Evolutionary conservation across 108 stramenopile genomes (phyloP).

Genomic region (Hondaea fermentalgiana): DNA sequence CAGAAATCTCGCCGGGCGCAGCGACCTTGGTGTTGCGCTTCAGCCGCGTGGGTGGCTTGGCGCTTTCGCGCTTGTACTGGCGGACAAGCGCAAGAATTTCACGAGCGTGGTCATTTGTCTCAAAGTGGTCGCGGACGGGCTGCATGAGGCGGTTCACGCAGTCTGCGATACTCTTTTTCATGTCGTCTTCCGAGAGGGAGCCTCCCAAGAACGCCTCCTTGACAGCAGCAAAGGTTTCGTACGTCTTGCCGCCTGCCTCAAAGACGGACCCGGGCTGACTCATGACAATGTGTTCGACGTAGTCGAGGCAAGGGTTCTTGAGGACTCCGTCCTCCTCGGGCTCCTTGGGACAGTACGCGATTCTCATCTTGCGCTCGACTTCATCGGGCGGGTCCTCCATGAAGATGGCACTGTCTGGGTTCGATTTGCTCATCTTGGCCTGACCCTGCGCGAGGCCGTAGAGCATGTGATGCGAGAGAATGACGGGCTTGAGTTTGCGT

Average conservation of each 20-base stretch:
- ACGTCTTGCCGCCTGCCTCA: slow-evolving; percentile 74
- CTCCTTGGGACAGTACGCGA: slow-evolving; percentile 76
- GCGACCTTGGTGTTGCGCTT: slow-evolving; percentile 32
- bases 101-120: slow-evolving; percentile 67
- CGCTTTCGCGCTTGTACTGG: slow-evolving; percentile 58
- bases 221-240: slow-evolving; percentile 63
- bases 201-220: slow-evolving; percentile 69
- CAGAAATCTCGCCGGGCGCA: slow-evolving; percentile 55
- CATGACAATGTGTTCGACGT: slow-evolving; percentile 21
- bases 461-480: slow-evolving; percentile 72
- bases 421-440: slow-evolving; percentile 98
- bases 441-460: slow-evolving; percentile 96
- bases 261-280: slow-evolving; percentile 57
- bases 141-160: slow-evolving; percentile 78
- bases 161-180: slow-evolving; percentile 77
- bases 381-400: slow-evolving; percentile 94
- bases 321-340: slow-evolving; percentile 42
- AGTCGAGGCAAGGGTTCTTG: background rate
- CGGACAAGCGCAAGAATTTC: slow-evolving; percentile 74
- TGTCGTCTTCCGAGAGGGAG: slow-evolving; percentile 84
- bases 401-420: slow-evolving; percentile 97
- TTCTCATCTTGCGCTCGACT: slow-evolving; percentile 78
- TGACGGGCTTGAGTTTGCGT: slow-evolving; percentile 85
- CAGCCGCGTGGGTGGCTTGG: background rate
- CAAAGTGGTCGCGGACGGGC: slow-evolving; percentile 92